Percentiles rank a stretch among this genome's conserved stretches.
Conservation (phyloP, 1,284 basidiomycete species). For the Boletus mariae region DNA sequence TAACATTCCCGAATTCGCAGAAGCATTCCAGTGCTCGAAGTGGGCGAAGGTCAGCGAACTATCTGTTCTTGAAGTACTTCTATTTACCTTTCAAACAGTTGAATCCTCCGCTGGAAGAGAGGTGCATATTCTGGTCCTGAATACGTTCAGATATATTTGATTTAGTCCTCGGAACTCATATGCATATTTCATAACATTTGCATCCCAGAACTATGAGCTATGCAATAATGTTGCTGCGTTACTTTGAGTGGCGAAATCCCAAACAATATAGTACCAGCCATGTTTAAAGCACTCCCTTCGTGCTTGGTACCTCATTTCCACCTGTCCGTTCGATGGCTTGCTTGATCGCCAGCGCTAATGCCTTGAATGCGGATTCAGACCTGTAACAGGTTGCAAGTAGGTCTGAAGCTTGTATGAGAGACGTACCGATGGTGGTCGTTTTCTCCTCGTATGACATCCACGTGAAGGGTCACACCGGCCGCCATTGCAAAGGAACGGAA, state of each 20-base stretch:
- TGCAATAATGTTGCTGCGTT: neutral
- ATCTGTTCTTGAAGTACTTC: neutral
- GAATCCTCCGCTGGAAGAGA: slow-evolving; percentile 63
- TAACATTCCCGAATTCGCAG: slow-evolving; percentile 77
- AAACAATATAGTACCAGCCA: neutral
- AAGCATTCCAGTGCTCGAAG: slow-evolving; percentile 72
- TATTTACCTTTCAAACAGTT: slow-evolving; percentile 38
- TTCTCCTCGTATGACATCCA: slow-evolving; percentile 90
- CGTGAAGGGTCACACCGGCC: slow-evolving; percentile 87
- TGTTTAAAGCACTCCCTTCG: slow-evolving; percentile 84
- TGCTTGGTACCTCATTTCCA: slow-evolving; percentile 90
- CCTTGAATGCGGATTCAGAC: slow-evolving; percentile 97
- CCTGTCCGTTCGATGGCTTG: slow-evolving; percentile 92
- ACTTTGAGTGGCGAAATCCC: neutral
- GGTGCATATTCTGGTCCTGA: slow-evolving; percentile 65
- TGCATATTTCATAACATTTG: slow-evolving; percentile 16
- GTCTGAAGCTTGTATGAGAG: neutral
- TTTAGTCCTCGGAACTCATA: slow-evolving; percentile 11
- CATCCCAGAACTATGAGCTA: neutral
- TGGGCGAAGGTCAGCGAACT: slow-evolving; percentile 53
- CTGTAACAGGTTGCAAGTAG: slow-evolving; percentile 39
- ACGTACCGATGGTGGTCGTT: slow-evolving; percentile 96
- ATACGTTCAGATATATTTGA: slow-evolving; percentile 2
- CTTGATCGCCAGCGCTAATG: slow-evolving; percentile 90
- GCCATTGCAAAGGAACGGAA: slow-evolving; percentile 93